Evolutionary conservation across 2,329 filamentous ascomycete genomes (phyloP).

Genomic region (Geosmithia putterillii): DNA sequence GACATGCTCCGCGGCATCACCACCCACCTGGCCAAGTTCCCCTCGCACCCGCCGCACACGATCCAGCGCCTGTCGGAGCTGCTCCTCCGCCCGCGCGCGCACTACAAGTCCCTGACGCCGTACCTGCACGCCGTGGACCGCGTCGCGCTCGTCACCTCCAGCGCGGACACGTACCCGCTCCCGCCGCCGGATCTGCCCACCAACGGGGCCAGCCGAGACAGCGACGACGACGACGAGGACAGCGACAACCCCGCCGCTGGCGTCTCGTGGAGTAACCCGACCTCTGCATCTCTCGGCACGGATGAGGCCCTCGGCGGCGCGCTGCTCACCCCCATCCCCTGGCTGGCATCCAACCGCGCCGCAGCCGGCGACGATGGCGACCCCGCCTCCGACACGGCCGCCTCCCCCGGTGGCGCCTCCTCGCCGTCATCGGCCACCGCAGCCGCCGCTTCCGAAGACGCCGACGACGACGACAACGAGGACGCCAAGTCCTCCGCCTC

Average conservation of each 20-base stretch:
- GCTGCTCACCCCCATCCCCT: conserved; percentile 85
- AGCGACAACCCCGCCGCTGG: conserved; percentile 19
- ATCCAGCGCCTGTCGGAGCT: conserved; percentile 87
- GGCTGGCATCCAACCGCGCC: conserved; percentile 43
- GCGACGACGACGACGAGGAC: conserved; percentile 42
- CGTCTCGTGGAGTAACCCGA: conserved; percentile 35
- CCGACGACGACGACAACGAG: no score
- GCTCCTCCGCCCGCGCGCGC: conserved; percentile 58
- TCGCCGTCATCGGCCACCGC: conserved; percentile 3
- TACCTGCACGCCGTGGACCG: conserved; percentile 88
- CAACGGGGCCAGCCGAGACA: conserved; percentile 31
- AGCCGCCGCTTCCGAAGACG: no score
- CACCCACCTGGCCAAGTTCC: conserved; percentile 55
- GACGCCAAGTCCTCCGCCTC: no score
- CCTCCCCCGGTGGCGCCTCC: no score
- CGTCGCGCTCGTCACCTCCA: conserved; percentile 79
- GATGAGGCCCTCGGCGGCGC: conserved; percentile 87
- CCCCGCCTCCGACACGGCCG: no score
- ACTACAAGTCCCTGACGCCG: conserved; percentile 71
- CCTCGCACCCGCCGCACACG: conserved; percentile 72
- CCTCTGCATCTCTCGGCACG: conserved; percentile 46
- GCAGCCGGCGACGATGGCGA: conserved; percentile 6
- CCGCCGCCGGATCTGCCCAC: conserved; percentile 44
- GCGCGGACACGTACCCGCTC: conserved; percentile 70
- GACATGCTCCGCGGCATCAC: conserved; percentile 50